These are phyloP conservation scores for Kodamaea plutei DNA, from an alignment of 1,139 yeast genomes.

Conservation along the genomic window DNA sequence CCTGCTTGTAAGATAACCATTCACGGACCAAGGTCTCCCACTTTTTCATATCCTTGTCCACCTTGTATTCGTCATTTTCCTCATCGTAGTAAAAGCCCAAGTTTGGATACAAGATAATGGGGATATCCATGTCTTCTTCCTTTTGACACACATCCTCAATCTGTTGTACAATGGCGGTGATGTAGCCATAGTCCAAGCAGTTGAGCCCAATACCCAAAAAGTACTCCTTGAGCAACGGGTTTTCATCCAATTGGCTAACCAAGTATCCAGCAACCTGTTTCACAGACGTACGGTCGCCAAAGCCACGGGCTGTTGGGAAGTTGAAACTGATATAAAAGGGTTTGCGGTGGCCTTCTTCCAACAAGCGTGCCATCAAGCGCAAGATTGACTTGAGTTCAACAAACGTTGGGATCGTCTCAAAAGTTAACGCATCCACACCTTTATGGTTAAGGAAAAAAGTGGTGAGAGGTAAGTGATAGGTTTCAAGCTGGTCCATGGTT, in stretches of 20 bases:
- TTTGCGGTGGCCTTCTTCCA: conserved; percentile 15
- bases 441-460: conserved; percentile 29
- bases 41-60: conserved; percentile 16
- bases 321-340: conserved; percentile 30
- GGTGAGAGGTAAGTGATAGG: conserved; percentile 50
- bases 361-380: conserved; percentile 16
- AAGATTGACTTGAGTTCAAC: conserved; percentile 42
- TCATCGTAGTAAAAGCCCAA: conserved; percentile 51
- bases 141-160: conserved; percentile 15
- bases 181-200: conserved; percentile 29
- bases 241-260: conserved; percentile 11
- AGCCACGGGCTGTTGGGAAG: conserved; percentile 18
- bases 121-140: conserved; percentile 15
- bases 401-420: conserved; percentile 63
- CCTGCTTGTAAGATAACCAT: conserved; percentile 32
- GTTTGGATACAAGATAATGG: conserved; percentile 50
- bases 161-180: conserved; percentile 17
- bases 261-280: conserved; percentile 19
- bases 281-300: conserved; percentile 34
- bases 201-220: conserved; percentile 39
- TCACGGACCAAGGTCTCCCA: conserved; percentile 28
- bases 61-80: conserved; percentile 14
- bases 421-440: conserved; percentile 49
- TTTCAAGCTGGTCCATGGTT: conserved; percentile 25
- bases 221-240: conserved; percentile 9